A percentile compares a stretch with the other conserved stretches of the same genome.
Conservation (phyloP, 306 rosid species). For the Pyrus communis region DNA sequence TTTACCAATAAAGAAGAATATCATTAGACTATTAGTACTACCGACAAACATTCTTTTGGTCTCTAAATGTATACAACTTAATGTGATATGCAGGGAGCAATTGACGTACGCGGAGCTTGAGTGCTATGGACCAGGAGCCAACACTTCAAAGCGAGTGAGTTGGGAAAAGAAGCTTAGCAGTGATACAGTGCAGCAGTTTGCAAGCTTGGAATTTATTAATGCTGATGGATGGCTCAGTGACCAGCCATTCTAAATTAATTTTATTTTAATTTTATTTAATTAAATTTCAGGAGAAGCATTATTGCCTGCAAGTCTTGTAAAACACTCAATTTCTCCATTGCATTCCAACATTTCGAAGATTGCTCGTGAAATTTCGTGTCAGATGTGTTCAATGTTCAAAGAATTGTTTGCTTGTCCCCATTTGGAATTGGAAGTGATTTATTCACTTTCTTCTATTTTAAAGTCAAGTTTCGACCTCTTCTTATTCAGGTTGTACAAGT, state of each 20-base stretch:
- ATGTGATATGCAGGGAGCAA: slow-evolving; percentile 19
- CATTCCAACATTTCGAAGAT: background rate
- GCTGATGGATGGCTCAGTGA: slow-evolving; percentile 45
- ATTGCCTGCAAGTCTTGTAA: background rate
- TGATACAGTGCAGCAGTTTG: slow-evolving; percentile 3
- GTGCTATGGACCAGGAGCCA: slow-evolving; percentile 54
- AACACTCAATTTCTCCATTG: background rate
- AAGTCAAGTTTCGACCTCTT: background rate
- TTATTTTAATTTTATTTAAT: background rate
- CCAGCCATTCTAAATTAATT: slow-evolving; percentile 12
- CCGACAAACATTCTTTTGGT: background rate
- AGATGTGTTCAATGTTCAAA: background rate
- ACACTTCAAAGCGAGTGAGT: slow-evolving; percentile 29
- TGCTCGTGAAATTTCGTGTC: background rate
- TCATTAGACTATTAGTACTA: too few species aligned
- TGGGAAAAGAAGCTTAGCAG: slow-evolving; percentile 44
- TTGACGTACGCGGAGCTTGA: slow-evolving; percentile 45
- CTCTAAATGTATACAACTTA: background rate
- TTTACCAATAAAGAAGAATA: too few species aligned
- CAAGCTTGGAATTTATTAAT: slow-evolving; percentile 36
- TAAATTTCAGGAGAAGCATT: background rate
- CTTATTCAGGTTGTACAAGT: background rate
- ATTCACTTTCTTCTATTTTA: background rate
- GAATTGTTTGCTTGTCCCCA: background rate
- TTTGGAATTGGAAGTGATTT: background rate